Conservation (phyloP, 345 rosid species). For the Eucalyptus polyanthemos region DNA sequence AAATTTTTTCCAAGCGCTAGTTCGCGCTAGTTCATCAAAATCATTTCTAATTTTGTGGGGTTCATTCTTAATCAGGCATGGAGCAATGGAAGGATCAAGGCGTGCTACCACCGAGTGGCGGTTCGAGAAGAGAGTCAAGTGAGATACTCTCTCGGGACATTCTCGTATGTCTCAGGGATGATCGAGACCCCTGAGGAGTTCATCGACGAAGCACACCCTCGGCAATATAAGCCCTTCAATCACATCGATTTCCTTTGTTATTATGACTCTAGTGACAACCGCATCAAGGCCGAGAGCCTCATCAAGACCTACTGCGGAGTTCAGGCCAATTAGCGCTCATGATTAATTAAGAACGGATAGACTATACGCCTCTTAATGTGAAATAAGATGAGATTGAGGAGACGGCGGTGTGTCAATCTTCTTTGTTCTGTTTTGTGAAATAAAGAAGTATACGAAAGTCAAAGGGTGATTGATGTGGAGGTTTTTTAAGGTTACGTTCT, state of each 20-base stretch:
- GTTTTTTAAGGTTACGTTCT: neutral
- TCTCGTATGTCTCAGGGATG: slow-evolving; percentile 1
- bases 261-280: neutral
- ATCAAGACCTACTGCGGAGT: slow-evolving; percentile 5
- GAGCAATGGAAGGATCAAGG: slow-evolving; percentile 14
- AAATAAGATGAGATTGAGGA: neutral
- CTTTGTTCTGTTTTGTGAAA: neutral
- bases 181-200: slow-evolving; percentile 7
- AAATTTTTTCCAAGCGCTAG: neutral
- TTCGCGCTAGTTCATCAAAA: neutral
- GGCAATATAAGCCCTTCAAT: slow-evolving; percentile 11
- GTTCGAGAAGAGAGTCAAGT: neutral
- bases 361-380: neutral
- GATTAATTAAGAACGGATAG: neutral
- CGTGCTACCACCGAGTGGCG: slow-evolving; percentile 5
- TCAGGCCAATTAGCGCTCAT: neutral
- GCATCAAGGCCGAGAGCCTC: neutral
- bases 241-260: slow-evolving; percentile 5
- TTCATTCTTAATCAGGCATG: slow-evolving; percentile 5
- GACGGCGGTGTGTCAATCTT: neutral
- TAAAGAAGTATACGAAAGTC: neutral
- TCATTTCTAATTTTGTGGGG: neutral
- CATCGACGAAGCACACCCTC: slow-evolving; percentile 3
- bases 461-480: neutral
- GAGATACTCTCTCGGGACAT: slow-evolving; percentile 7